A percentile compares a stretch with the other conserved stretches of the same genome.
Conservation (phyloP, 192 early-diverging fungal genomes). For the Thamnidium elegans region DNA sequence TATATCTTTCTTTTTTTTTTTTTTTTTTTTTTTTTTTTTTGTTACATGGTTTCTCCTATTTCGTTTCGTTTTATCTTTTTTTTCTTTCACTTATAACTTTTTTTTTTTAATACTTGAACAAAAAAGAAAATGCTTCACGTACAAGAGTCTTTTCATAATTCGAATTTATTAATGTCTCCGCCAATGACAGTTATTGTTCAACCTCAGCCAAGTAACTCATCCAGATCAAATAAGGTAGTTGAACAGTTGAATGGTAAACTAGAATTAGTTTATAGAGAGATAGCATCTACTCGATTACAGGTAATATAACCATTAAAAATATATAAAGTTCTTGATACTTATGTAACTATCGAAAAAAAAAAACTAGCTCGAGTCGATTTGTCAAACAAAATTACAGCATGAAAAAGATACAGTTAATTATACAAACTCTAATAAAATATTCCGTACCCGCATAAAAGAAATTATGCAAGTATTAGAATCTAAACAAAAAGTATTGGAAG, state of each 20-base stretch:
- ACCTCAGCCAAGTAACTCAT: slow-evolving; percentile 14
- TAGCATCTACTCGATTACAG: slow-evolving; percentile 11
- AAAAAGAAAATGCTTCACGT: slow-evolving; percentile 14
- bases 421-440: slow-evolving; percentile 23
- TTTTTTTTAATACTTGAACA: background rate
- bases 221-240: slow-evolving; percentile 12
- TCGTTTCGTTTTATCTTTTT: too few relatives aligned
- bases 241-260: slow-evolving; percentile 1
- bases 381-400: slow-evolving; percentile 13
- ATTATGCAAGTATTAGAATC: slow-evolving; percentile 33
- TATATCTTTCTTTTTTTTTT: too few relatives aligned
- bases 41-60: too few relatives aligned
- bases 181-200: slow-evolving; percentile 4
- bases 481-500: slow-evolving; percentile 30
- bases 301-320: background rate
- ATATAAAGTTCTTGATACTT: background rate
- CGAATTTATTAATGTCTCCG: background rate
- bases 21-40: background rate
- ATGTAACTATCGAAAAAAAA: too few relatives aligned
- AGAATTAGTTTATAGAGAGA: background rate
- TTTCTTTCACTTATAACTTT: background rate
- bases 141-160: slow-evolving; percentile 3
- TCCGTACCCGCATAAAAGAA: slow-evolving; percentile 25
- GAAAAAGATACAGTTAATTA: slow-evolving; percentile 14
- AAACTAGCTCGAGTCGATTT: slow-evolving; percentile 11